phyloP scores from a whole-genome alignment of 1,284 basidiomycete genomes.

The Microbotryum scabiosae region DNA sequence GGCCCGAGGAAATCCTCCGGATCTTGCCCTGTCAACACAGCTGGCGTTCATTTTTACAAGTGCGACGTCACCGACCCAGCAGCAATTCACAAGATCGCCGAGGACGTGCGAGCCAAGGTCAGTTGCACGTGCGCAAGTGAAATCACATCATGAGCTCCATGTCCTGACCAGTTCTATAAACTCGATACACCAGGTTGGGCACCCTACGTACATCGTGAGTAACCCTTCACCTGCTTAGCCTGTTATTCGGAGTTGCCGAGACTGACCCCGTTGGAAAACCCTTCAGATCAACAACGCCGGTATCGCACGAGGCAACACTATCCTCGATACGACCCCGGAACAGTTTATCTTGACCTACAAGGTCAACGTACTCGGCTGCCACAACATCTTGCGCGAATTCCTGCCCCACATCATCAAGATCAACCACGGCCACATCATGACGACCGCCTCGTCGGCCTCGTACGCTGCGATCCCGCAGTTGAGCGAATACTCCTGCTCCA shows the following conservation, averaged over 20 bases:
- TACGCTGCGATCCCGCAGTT: conserved; percentile 20
- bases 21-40: background rate
- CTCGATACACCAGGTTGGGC: conserved; percentile 6
- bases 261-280: background rate
- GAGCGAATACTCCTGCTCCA: conserved; percentile 26
- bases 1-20: background rate
- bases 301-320: conserved; percentile 28
- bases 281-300: conserved; percentile 31
- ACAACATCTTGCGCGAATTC: conserved; percentile 30
- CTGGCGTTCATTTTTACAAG: conserved; percentile 10
- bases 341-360: conserved; percentile 26
- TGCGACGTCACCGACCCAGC: conserved; percentile 18
- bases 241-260: background rate
- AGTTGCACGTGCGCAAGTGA: background rate
- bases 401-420: conserved; percentile 24
- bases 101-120: conserved; percentile 16
- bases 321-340: conserved; percentile 23
- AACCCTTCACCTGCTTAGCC: background rate
- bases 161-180: background rate
- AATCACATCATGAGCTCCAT: too few species aligned
- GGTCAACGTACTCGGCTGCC: conserved; percentile 27
- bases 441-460: conserved; percentile 21
- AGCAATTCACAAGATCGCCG: conserved; percentile 15
- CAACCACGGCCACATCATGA: conserved; percentile 27
- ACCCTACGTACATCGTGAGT: conserved; percentile 20